Conservation (phyloP, 257 asterid species). For the Lavandula angustifolia region DNA sequence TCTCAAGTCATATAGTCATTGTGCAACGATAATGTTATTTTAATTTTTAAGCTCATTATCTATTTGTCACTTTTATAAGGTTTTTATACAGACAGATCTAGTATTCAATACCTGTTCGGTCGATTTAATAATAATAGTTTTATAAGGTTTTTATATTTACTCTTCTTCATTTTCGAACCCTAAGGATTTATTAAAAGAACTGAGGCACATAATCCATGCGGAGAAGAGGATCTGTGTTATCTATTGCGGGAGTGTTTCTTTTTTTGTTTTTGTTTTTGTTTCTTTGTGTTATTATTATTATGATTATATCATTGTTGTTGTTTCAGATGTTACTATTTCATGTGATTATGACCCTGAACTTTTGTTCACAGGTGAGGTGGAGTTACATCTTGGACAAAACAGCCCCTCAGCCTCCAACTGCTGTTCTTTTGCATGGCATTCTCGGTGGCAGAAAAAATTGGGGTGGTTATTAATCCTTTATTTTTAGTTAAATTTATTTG, state of each 20-base stretch:
- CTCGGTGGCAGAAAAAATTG: conserved; percentile 97
- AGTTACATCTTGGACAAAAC: conserved; percentile 76
- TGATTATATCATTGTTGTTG: neutral
- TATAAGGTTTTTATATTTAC: neutral
- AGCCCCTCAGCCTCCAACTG: conserved; percentile 90
- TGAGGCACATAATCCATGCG: neutral
- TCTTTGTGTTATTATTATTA: no score
- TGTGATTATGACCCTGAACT: conserved; percentile 25
- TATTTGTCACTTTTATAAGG: neutral
- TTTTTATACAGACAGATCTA: no score
- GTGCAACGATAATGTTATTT: neutral
- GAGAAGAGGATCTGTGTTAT: neutral
- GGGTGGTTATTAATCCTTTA: conserved; percentile 56
- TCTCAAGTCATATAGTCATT: conserved; percentile 10
- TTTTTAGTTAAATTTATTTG: conserved; percentile 26
- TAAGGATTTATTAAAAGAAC: neutral
- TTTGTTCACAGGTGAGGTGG: conserved; percentile 80
- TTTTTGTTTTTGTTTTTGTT: neutral
- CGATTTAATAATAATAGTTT: no score
- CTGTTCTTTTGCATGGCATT: conserved; percentile 95
- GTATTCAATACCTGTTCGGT: no score
- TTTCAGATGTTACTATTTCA: conserved; percentile 9
- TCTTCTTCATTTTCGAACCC: conserved; percentile 10
- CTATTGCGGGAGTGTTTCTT: neutral
- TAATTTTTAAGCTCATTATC: neutral